A percentile compares a stretch with the other conserved stretches of the same genome.
Evolutionary conservation across 2,329 filamentous ascomycete genomes (phyloP).

Genomic region (Curvularia verruculosa): DNA sequence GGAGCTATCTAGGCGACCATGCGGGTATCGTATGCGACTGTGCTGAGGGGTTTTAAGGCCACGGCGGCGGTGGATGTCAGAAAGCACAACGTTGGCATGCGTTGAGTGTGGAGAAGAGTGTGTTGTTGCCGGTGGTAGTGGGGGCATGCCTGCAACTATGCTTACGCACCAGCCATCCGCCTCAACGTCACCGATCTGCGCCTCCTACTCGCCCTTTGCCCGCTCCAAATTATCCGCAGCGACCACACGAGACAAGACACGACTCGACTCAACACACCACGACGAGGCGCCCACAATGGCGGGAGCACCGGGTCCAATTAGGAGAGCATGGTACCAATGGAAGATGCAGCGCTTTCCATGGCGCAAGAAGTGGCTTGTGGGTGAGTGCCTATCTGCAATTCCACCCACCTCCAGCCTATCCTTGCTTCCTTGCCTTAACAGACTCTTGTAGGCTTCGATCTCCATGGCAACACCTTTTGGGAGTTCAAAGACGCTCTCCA

Average conservation of each 20-base stretch:
- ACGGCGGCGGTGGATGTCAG: constrained; percentile 5
- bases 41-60: not conserved
- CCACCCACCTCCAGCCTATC: constrained; percentile 6
- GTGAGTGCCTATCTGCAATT: constrained; percentile 45
- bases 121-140: constrained; percentile 14
- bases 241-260: constrained; percentile 10
- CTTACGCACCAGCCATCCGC: constrained; percentile 33
- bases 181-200: constrained; percentile 33
- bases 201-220: constrained; percentile 20
- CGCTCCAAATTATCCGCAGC: constrained; percentile 8
- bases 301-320: constrained; percentile 46
- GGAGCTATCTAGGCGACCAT: constrained; percentile 1
- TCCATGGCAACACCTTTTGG: constrained; percentile 70
- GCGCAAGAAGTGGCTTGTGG: constrained; percentile 65
- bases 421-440: constrained; percentile 16
- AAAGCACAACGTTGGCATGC: constrained; percentile 11
- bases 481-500: constrained; percentile 67
- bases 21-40: not conserved
- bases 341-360: constrained; percentile 67
- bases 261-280: not conserved
- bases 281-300: constrained; percentile 41
- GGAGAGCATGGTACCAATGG: constrained; percentile 65
- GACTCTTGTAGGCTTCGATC: constrained; percentile 59
- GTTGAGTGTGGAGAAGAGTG: constrained; percentile 10
- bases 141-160: constrained; percentile 22